Base-by-base conservation (phyloP, 495 filamentous ascomycete species). In the Sabuloglossum arenarium region DNA sequence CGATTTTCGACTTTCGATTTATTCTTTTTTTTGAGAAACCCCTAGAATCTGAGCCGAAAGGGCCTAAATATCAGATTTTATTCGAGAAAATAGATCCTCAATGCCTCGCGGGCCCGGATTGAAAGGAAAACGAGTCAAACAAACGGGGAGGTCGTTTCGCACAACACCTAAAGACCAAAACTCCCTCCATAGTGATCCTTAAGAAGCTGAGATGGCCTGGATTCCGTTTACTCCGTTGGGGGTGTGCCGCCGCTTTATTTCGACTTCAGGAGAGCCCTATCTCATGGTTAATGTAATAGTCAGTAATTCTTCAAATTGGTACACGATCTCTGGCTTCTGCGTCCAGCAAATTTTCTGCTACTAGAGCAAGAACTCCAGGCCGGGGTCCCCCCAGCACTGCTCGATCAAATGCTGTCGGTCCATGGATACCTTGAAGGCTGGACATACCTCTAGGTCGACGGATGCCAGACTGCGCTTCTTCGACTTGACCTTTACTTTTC, bases 391-490 rank as follows among this genome's bases (percentile, higher is more conserved):
- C 39, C 19, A n/a, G 21, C 19, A 23, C 16, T 21, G n/a, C n/a
- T 37, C n/a, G 39, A 43, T n/a, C 39, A 21, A 43, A 43, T 21
- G n/a, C n/a, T 28, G 49, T 53, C 49, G 49, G 27, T 54, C 34
- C 34, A 2, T 54, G 30, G 53, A 8, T 23, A 23, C 30, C 30
- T 23, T n/a, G 3, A 37, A 37, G 10, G 53, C 53, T 3, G 34
- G 53, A 56, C 55, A 27, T 56, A 56, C 55, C 34, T 56, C 43
- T 31, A 28, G 34, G 43, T 52, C 37, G 39, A 43, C 10, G 27
- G 55, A 34, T 47, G 55, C 34, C 16, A 46, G 25, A 49, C 30
- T 47, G 28, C 55, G 34, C 57, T 59, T 59, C 57, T 56, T 59
- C 34, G 53, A 43, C 19, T 46, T 46, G 24, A 30, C 47, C 39